Evolutionary conservation across 371 early-diverging fungal genomes (phyloP), one percentile per base, ranked within the genome.

Genomic region (Mortierella sp.): DNA sequence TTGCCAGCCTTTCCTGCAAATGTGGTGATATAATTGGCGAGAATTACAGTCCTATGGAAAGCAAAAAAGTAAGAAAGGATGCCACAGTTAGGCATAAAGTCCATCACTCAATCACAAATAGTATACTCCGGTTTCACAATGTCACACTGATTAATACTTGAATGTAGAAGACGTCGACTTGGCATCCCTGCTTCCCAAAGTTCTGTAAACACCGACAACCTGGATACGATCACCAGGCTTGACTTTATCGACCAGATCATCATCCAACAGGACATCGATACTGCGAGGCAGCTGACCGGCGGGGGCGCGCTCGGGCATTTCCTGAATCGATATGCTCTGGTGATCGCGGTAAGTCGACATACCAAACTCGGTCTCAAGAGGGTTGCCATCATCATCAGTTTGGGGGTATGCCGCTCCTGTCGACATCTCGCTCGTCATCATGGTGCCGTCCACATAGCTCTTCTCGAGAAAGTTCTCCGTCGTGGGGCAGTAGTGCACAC

Each of bases 301-400:
- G 26, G 99, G 99, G 4, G 99, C 96, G 54, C 98, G 95, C 90
- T 99, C 99, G 0, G 99, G 99, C 99, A 99, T 99, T 92, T 99
- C 99, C 91, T 99, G 99, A 58, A 99, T 92, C 75, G 94, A 96
- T 77, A 99, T 92, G 5, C 96, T 97, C 90, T 99, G 99, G 84
- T 97, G 97, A 90, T 99, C 99, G 21, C 96, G 90, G 89, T 99
- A 99, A 10, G 94, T 93, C 74, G 97, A 97, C 83, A 94, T 93
- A 28, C 99, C 99, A 89, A 95, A 99, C 89, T 99, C 99, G 3
- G 99, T 97, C 4, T 94, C 94, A 71, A 99, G 89, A 16, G 96
- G 93, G 84, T 97, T 96, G 21, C 98, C 98, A 58, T 96, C 94
- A n/a, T 95, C 96, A 88, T 99, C 99, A 83, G 94, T 93, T 1